Conservation (phyloP, 192 early-diverging fungal genomes). For the Gorgonomyces haynaldii region DNA sequence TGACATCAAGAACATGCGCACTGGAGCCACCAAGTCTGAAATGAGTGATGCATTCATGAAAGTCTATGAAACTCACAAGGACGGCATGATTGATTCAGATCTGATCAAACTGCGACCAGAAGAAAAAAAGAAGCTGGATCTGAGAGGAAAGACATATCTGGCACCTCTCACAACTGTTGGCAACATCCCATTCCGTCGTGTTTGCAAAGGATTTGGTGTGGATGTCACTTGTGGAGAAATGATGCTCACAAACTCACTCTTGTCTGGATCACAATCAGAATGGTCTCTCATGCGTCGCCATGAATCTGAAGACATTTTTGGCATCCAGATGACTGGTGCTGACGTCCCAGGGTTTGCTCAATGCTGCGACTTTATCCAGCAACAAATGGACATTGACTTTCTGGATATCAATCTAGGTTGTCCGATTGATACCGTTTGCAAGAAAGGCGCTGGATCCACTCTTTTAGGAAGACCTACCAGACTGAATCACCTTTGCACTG, state of each 20-base stretch:
- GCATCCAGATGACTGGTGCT: slow-evolving; percentile 74
- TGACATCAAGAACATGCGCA: slow-evolving; percentile 2
- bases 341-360: slow-evolving; percentile 44
- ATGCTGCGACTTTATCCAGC: slow-evolving; percentile 53
- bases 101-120: slow-evolving; percentile 27
- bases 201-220: slow-evolving; percentile 87
- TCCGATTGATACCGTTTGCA: slow-evolving; percentile 80
- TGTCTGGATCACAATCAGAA: slow-evolving; percentile 36
- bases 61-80: slow-evolving; percentile 6
- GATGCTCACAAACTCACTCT: slow-evolving; percentile 42
- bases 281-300: slow-evolving; percentile 80
- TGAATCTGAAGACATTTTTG: slow-evolving; percentile 79
- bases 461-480: slow-evolving; percentile 56
- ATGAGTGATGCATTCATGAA: slow-evolving; percentile 10
- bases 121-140: slow-evolving; percentile 62
- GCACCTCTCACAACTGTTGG: slow-evolving; percentile 96
- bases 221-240: slow-evolving; percentile 97
- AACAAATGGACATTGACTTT: slow-evolving; percentile 70
- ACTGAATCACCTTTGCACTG: slow-evolving; percentile 62
- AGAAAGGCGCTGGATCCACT: slow-evolving; percentile 71
- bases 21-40: not conserved
- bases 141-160: slow-evolving; percentile 79
- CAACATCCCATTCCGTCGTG: slow-evolving; percentile 89
- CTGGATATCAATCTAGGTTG: slow-evolving; percentile 94
- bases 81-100: slow-evolving; percentile 13